Evolutionary conservation across 768 basidiomycete genomes (phyloP).

Genomic region (Tylopilus rubrobrunneus): DNA sequence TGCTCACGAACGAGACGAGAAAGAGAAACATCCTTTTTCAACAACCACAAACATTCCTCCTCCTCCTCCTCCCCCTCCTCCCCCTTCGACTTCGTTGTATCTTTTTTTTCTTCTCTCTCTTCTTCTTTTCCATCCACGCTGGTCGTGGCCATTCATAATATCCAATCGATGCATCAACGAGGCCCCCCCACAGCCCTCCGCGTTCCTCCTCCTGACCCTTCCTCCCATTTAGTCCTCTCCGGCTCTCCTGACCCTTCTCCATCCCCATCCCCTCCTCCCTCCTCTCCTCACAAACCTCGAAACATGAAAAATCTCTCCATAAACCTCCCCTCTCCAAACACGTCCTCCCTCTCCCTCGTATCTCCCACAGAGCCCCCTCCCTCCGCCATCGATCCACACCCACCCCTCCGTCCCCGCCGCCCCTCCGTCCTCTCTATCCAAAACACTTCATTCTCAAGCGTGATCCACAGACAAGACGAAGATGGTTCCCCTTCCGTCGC

Average conservation of each 20-base stretch:
- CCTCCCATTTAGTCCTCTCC: conserved; percentile 34
- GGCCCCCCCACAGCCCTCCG: conserved; percentile 44
- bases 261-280: background rate
- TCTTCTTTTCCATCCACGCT: conserved; percentile 25
- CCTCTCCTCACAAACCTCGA: conserved; percentile 24
- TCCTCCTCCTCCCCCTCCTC: background rate
- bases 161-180: conserved; percentile 24
- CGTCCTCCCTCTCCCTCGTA: conserved; percentile 15
- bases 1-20: conserved; percentile 46
- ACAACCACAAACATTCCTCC: background rate
- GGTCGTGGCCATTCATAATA: conserved; percentile 31
- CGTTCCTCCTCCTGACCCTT: conserved; percentile 39
- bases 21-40: conserved; percentile 31
- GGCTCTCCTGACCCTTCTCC: too few species aligned
- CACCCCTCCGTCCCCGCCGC: conserved; percentile 47
- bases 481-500: conserved; percentile 58
- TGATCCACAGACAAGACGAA: conserved; percentile 63
- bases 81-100: background rate
- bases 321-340: conserved; percentile 40
- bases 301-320: conserved; percentile 80
- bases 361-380: conserved; percentile 30
- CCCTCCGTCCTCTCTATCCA: conserved; percentile 72
- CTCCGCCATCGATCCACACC: conserved; percentile 20
- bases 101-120: background rate
- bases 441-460: conserved; percentile 42